Evolutionary conservation across 2,329 filamentous ascomycete genomes (phyloP).

Genomic region (Tolypocladium amazonense): DNA sequence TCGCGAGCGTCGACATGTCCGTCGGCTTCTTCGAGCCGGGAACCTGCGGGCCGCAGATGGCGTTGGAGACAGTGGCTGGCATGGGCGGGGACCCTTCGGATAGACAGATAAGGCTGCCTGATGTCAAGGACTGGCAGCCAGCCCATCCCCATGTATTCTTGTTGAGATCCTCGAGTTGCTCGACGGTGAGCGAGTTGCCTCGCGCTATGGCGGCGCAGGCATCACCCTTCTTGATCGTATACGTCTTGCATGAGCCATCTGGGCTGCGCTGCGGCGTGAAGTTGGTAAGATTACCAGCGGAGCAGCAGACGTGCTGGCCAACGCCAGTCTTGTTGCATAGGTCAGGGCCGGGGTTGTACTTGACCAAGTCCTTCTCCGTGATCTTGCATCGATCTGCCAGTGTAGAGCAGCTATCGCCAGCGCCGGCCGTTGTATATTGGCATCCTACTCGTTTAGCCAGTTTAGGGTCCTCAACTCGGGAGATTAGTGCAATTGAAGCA

Average conservation of each 20-base stretch:
- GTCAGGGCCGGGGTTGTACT: conserved; percentile 18
- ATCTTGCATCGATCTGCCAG: conserved; percentile 26
- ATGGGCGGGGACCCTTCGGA: conserved; percentile 17
- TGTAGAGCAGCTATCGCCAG: conserved; percentile 20
- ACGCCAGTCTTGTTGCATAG: conserved; percentile 15
- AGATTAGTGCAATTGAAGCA: neutral
- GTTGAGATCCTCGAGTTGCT: conserved; percentile 6
- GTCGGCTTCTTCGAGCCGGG: conserved; percentile 8
- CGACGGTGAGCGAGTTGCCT: conserved; percentile 17
- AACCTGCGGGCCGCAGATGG: conserved; percentile 18
- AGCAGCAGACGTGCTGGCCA: conserved; percentile 26
- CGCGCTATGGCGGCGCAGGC: conserved; percentile 22
- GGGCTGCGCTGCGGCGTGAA: conserved; percentile 2
- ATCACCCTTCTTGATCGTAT: conserved; percentile 22
- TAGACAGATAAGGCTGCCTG: conserved; percentile 13
- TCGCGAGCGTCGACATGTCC: conserved; percentile 6
- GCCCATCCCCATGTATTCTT: conserved; percentile 20
- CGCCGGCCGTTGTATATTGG: neutral
- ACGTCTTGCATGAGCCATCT: conserved; percentile 24
- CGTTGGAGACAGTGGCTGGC: conserved; percentile 11
- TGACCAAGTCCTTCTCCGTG: conserved; percentile 17
- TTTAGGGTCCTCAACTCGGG: neutral
- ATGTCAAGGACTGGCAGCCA: conserved; percentile 10
- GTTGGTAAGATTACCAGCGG: conserved; percentile 10
- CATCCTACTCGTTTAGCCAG: neutral